Conservation (phyloP, 768 basidiomycete species). For the Pisolithus albus region DNA sequence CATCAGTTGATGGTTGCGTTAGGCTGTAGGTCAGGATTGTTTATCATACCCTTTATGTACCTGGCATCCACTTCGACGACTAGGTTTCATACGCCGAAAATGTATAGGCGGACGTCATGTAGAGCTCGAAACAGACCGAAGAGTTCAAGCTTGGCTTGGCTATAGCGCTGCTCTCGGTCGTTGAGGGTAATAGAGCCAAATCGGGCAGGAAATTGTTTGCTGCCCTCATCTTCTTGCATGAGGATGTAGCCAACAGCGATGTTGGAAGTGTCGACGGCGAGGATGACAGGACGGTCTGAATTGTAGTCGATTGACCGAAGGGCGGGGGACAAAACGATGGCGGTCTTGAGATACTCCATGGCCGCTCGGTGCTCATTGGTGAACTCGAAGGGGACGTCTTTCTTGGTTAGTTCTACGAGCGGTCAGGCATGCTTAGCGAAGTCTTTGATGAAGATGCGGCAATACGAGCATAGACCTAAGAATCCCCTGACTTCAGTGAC, state of each 20-base stretch:
- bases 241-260: conserved; percentile 32
- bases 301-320: neutral
- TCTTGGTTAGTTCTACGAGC: conserved; percentile 20
- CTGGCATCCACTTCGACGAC: neutral
- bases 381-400: conserved; percentile 20
- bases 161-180: conserved; percentile 8
- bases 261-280: conserved; percentile 21
- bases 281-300: neutral
- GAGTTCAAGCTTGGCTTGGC: conserved; percentile 23
- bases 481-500: conserved; percentile 20
- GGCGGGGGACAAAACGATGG: conserved; percentile 4
- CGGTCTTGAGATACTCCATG: conserved; percentile 18
- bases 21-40: neutral
- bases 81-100: neutral
- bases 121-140: neutral
- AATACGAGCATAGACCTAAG: conserved; percentile 21
- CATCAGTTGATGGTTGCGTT: neutral
- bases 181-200: conserved; percentile 38
- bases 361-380: conserved; percentile 4
- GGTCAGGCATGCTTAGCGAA: conserved; percentile 17
- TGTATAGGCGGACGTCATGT: neutral
- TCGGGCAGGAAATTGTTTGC: conserved; percentile 16
- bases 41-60: neutral
- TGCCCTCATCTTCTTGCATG: neutral
- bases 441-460: conserved; percentile 26